Evolutionary conservation across 768 basidiomycete species (phyloP), one percentile per base, ranked within the genome.

Genomic region (Phallus indusiatus): DNA sequence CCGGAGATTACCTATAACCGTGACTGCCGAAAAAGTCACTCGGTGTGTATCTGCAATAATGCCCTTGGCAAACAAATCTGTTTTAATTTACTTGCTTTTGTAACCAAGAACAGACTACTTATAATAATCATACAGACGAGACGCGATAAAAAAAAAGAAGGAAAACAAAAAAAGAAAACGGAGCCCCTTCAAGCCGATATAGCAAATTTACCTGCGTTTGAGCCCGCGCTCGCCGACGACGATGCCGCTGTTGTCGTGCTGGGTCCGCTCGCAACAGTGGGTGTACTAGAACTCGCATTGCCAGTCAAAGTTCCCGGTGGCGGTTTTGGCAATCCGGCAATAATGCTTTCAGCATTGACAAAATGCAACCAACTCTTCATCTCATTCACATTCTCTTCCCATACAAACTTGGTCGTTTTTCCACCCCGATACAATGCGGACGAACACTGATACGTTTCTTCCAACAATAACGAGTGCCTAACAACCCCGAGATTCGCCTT

Each of bases 311-410:
- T 42, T 10, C 42, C 42, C 42, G 42, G 42, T 10, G 42, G 42
- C 42, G 42, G 42, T 42, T 42, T 42, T 42, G 42, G 42, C 42
- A 42, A 42, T 12, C n/a, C 42, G 12, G 42, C 42, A n/a, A 42
- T 42, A 42, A 42, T 42, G 2, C 14, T 11, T 12, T 90, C 86
- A 59, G 90, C 83, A 61, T 83, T 86, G 65, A 90, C 83, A 64
- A 90, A 91, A 71, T 90, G 88, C 14, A 90, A 86, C 87, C 88
- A 90, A 35, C 78, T 80, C 66, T 86, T 85, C 61, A 90, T 68
- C 49, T 88, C 82, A 64, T 83, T 81, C 47, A 75, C 69, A 24
- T 80, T 81, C 50, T 83, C 80, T 59, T 88, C 80, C 81, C 84
- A 90, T 16, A 90, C 77, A 64, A 89, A 90, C 60, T 75, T 82